Evolutionary conservation across 305 asterid genomes (phyloP), one percentile per base, ranked within the genome.

Genomic region (Solanum hybrid): DNA sequence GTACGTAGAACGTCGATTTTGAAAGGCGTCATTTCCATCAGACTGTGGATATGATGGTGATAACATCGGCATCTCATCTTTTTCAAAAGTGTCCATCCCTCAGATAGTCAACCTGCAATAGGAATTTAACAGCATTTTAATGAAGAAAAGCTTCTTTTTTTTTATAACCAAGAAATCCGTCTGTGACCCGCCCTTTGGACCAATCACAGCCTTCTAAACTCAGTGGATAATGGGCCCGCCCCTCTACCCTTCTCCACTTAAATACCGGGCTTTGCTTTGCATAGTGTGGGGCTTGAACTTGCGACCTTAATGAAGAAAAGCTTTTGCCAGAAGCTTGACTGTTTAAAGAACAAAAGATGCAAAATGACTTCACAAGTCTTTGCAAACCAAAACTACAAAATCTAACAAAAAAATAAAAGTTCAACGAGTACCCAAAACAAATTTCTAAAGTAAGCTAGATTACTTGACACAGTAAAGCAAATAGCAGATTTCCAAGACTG

Each of bases 1-100:
- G 90, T 90, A 88, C 7, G 96, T 35, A 81, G 91, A 91, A 29
- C 91, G 92, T 75, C 93, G 89, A 82, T 85, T 88, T 88, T 92
- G 90, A 27, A 93, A 92, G 79, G 89, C 93, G 38, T 89, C 89
- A 31, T 60, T 82, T 35, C 91, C 92, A 79, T 94, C 95, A 17
- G 93, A 93, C 66, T 91, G 94, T 31, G 94, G 81, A 89, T 90
- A 91, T 34, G 93, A 51, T 40, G 93, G 85, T 26, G 94, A 92
- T 69, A 95, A 91, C 96, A 95, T 97, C 34, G 98, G 98, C 36
- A 89, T 80, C 89, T 91, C 93, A 88, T 96, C 98, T 92, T 92
- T 95, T 88, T 96, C 98, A 72, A 87, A 93, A 87, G 94, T 82
- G 89, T 90, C 93, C 99, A 95, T 97, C 88, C 84, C 93, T 91